Conservation (phyloP, 768 basidiomycete genomes). For the Suillus ampliporus region DNA sequence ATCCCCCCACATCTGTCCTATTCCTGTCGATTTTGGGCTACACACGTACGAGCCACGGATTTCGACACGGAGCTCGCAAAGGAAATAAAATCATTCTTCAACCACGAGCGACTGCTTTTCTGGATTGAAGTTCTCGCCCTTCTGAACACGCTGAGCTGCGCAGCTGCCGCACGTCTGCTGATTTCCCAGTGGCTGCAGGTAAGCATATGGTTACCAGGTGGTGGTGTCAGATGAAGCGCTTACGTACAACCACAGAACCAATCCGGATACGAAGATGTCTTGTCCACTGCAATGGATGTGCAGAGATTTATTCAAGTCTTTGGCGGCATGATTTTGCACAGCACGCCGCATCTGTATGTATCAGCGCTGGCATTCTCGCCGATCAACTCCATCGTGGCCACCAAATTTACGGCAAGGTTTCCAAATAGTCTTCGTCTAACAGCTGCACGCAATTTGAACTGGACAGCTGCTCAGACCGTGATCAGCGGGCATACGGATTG, state of each 20-base stretch:
- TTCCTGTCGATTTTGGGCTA: constrained; percentile 19
- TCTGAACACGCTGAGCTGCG: constrained; percentile 1
- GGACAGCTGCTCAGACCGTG: constrained; percentile 9
- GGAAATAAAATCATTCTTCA: constrained; percentile 6
- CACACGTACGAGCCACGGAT: constrained; percentile 10
- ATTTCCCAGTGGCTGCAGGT: neutral
- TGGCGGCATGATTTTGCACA: constrained; percentile 16
- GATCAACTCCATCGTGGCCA: constrained; percentile 31
- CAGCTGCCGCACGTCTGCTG: neutral
- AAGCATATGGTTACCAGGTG: neutral
- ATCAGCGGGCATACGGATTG: constrained; percentile 7
- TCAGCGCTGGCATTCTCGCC: constrained; percentile 32
- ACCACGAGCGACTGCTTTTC: constrained; percentile 14
- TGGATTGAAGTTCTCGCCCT: constrained; percentile 12
- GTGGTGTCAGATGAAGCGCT: neutral
- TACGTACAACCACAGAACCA: neutral
- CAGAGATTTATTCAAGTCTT: constrained; percentile 22
- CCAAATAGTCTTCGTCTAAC: neutral
- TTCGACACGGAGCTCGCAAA: neutral
- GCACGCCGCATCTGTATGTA: constrained; percentile 30
- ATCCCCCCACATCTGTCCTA: constrained; percentile 16
- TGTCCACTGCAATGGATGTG: constrained; percentile 13
- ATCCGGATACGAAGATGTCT: neutral
- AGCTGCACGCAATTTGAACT: neutral
- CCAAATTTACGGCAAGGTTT: neutral